Percentiles rank a stretch among this genome's conserved stretches.
These are phyloP conservation scores for Colletotrichum orchidophilum DNA, from an alignment of 2,329 filamentous ascomycete genomes.

Conservation along the genomic window DNA sequence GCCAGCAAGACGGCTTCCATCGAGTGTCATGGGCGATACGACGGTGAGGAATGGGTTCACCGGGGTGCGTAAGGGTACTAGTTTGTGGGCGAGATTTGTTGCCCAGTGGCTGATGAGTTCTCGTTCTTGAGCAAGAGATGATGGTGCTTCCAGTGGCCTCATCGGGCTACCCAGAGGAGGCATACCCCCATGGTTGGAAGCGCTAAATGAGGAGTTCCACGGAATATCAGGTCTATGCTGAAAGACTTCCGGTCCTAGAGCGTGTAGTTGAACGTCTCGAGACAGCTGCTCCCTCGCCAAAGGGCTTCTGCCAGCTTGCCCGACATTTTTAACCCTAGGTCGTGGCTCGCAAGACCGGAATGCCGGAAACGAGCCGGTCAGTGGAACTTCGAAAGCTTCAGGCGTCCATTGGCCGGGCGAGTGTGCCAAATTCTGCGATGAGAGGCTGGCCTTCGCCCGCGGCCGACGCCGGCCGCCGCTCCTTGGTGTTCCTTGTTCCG, in stretches of 20 bases:
- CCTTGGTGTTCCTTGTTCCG: background rate
- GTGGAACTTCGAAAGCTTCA: too few species aligned
- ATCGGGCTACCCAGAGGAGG: background rate
- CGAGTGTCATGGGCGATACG: conserved; percentile 11
- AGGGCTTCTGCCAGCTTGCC: too few species aligned
- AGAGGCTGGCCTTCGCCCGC: background rate
- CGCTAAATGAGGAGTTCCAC: background rate
- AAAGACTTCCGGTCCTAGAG: background rate
- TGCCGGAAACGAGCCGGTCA: background rate
- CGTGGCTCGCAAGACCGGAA: background rate
- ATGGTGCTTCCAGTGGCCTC: background rate
- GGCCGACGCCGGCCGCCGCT: background rate
- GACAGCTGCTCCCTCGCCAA: background rate
- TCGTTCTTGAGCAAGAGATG: background rate
- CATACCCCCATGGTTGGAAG: too few species aligned
- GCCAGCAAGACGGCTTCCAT: conserved; percentile 1
- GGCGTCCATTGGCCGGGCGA: too few species aligned
- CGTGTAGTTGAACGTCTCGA: background rate
- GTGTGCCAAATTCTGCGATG: background rate
- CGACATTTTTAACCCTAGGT: background rate
- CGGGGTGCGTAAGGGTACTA: conserved; percentile 5
- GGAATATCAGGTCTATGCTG: background rate
- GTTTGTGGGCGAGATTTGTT: conserved; percentile 12
- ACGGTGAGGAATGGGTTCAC: conserved; percentile 1
- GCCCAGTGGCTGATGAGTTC: conserved; percentile 20